These are phyloP conservation scores for Mangifera indica DNA, from an alignment of 345 rosid genomes.

Conservation along the genomic window DNA sequence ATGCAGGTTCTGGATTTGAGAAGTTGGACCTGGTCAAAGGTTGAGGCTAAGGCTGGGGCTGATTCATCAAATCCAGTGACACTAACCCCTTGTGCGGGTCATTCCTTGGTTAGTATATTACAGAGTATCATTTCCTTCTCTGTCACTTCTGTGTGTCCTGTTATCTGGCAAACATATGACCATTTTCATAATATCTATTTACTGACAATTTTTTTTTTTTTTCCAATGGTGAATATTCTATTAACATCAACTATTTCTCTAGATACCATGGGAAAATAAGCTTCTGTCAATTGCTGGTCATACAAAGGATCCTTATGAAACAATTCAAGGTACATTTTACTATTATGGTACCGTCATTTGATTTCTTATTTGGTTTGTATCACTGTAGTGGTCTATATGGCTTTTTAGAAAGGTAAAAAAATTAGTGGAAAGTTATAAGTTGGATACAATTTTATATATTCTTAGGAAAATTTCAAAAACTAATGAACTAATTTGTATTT, in stretches of 20 bases:
- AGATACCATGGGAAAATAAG: constrained; percentile 92
- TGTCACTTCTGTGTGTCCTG: constrained; percentile 21
- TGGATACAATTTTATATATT: not conserved
- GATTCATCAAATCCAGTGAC: constrained; percentile 54
- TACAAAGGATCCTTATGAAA: constrained; percentile 87
- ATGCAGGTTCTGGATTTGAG: constrained; percentile 89
- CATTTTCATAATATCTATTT: constrained; percentile 24
- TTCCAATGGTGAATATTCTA: constrained; percentile 20
- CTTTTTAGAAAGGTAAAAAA: constrained; percentile 5
- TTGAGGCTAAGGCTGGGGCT: constrained; percentile 60
- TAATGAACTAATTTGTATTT: constrained; percentile 13
- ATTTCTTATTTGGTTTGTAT: not conserved
- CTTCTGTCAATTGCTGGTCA: constrained; percentile 94
- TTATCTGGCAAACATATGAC: constrained; percentile 18
- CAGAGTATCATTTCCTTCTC: constrained; percentile 15
- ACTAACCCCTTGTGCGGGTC: constrained; percentile 89
- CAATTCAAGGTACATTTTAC: constrained; percentile 63
- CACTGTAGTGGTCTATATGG: not conserved
- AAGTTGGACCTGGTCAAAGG: constrained; percentile 94
- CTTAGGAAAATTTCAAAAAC: not conserved
- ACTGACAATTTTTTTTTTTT: constrained; percentile 23
- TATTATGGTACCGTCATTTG: not conserved
- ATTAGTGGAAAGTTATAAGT: not conserved
- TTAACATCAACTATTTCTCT: constrained; percentile 28
- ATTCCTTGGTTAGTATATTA: constrained; percentile 75